Evolutionary conservation across 2,329 filamentous ascomycete genomes (phyloP).

Genomic region (Periconia sp.): DNA sequence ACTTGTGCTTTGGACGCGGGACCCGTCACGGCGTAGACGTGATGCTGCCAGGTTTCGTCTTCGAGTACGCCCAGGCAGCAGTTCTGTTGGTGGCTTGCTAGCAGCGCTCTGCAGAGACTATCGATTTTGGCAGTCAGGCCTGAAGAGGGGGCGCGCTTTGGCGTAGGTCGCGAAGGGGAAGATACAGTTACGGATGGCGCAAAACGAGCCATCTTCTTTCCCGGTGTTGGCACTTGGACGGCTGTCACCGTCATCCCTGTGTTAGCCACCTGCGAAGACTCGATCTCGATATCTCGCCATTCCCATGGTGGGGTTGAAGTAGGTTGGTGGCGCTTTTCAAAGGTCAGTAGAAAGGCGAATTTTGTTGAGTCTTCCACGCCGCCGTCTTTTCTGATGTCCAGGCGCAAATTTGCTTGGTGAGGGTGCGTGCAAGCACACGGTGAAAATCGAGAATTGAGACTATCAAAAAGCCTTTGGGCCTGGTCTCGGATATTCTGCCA

Average conservation of each 20-base stretch:
- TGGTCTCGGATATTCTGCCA: constrained; percentile 12
- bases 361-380: neutral
- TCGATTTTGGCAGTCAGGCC: constrained; percentile 3
- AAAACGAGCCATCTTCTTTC: neutral
- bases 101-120: constrained; percentile 6
- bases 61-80: constrained; percentile 8
- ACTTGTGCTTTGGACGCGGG: constrained; percentile 1
- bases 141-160: neutral
- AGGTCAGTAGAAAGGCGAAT: constrained; percentile 6
- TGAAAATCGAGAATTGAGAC: constrained; percentile 3
- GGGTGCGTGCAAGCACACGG: constrained; percentile 8
- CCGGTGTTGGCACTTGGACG: neutral
- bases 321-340: neutral
- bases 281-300: constrained; percentile 11
- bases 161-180: neutral
- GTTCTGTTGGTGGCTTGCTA: neutral
- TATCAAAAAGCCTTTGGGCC: constrained; percentile 8
- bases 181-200: constrained; percentile 3
- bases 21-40: constrained; percentile 4
- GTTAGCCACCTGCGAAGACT: neutral
- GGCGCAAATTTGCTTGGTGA: constrained; percentile 9
- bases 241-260: neutral
- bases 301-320: constrained; percentile 5
- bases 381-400: constrained; percentile 3
- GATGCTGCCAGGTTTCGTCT: constrained; percentile 7